Percentiles rank a stretch among this genome's conserved stretches.
Evolutionary conservation across 345 rosid genomes (phyloP).

Genomic region (Linum usitatissimum): DNA sequence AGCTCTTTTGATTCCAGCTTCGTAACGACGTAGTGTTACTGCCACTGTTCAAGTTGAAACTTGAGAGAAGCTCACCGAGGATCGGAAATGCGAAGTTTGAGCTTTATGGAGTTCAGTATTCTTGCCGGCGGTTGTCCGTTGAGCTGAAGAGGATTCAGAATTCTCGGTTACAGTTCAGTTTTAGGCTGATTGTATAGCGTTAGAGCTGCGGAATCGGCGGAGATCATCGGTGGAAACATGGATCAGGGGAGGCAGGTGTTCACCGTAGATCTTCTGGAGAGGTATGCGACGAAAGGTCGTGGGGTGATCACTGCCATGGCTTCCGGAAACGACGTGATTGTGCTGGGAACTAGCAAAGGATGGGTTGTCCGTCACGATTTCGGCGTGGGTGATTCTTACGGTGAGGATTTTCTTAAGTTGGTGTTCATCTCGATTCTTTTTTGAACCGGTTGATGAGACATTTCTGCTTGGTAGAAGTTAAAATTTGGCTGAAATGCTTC

Average conservation of each 20-base stretch:
- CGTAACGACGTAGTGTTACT: no score
- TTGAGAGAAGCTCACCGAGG: not conserved
- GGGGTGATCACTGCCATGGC: conserved; percentile 92
- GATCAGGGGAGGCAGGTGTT: conserved; percentile 77
- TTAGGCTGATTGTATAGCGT: not conserved
- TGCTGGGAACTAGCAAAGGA: conserved; percentile 85
- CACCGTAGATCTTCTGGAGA: conserved; percentile 79
- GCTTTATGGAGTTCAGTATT: not conserved
- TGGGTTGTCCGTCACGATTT: conserved; percentile 93
- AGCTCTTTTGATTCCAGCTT: no score
- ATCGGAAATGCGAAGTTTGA: not conserved
- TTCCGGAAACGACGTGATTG: conserved; percentile 91
- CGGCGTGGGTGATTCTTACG: conserved; percentile 66
- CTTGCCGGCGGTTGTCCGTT: not conserved
- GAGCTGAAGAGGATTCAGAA: not conserved
- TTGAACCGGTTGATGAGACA: not conserved
- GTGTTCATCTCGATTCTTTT: not conserved
- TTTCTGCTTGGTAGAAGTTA: conserved; percentile 1
- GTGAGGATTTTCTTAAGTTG: conserved; percentile 20
- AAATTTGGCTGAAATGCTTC: not conserved
- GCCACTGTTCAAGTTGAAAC: no score
- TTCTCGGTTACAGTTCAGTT: not conserved
- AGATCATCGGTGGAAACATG: conserved; percentile 22
- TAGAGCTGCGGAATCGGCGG: not conserved
- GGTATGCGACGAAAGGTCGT: conserved; percentile 78